phyloP scores from a whole-genome alignment of 2,329 filamentous ascomycete species.

The Penicillium decumbens region DNA sequence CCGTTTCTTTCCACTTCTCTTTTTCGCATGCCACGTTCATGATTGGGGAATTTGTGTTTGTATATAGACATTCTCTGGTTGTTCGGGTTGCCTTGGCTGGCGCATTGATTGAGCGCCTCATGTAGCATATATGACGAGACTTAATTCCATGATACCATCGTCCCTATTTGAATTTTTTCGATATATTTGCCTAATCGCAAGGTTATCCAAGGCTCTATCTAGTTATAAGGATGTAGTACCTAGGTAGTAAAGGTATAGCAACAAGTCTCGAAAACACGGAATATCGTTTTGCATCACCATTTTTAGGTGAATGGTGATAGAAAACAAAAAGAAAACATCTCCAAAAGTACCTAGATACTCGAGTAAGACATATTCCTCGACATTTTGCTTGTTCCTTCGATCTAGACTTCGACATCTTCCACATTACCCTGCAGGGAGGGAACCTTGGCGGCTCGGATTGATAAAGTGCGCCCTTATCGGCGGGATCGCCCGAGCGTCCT shows the following conservation, averaged over 20 bases:
- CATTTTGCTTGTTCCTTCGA: neutral
- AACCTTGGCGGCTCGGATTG: conserved; percentile 3
- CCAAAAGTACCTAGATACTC: too few relatives aligned
- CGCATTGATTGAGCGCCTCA: conserved; percentile 24
- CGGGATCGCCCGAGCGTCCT: conserved; percentile 19
- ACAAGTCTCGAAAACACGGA: too few relatives aligned
- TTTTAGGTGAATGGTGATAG: too few relatives aligned
- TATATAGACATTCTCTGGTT: conserved; percentile 34
- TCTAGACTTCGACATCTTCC: neutral
- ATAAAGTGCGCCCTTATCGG: conserved; percentile 27
- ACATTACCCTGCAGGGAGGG: neutral
- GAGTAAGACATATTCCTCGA: neutral
- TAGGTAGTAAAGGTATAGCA: too few relatives aligned
- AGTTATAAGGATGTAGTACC: too few relatives aligned
- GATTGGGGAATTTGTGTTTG: conserved; percentile 28
- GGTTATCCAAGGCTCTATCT: too few relatives aligned
- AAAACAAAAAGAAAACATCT: neutral
- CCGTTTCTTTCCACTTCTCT: conserved; percentile 6
- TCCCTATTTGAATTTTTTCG: conserved; percentile 3
- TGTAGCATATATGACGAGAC: conserved; percentile 30
- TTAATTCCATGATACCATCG: conserved; percentile 28
- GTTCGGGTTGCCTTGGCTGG: conserved; percentile 23
- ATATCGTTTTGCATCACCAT: too few relatives aligned
- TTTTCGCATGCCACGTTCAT: conserved; percentile 19
- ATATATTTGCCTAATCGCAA: neutral